Base-by-base conservation (phyloP, 148 eudicot genomes). In the Tetragonia tetragonoides region DNA sequence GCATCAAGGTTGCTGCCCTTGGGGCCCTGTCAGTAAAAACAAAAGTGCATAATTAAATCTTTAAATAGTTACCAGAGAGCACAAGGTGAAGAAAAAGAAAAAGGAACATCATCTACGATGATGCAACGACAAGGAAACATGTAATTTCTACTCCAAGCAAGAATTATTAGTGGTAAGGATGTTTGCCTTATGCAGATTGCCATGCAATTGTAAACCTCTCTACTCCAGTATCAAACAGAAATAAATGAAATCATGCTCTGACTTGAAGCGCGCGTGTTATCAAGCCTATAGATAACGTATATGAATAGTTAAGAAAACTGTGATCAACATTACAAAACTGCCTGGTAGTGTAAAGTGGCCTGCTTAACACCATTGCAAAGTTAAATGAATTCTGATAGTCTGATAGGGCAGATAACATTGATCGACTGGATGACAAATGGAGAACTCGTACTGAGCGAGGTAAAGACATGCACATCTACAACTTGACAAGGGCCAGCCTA, bases 1-100 rank as follows among this genome's bases (percentile, higher is more conserved):
- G 89, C 77, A 95, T 95, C 99, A 95, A 79, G 42, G 84, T 87
- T 72, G 97, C 93, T 62, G 99, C 99, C 86, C 88, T 95, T 4
- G 97, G 99, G 76, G 94, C 99, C 99, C 97, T 95, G 93, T 80
- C 63, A 75, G 6, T 37, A 42, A n/a, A 64, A 14, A 8, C 7
- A 8, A 49, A 42, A 47, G 39, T 44, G n/a, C 47, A 44, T 38
- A 41, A 17, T 7, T 47, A 1, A 15, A 20, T 21, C 3, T 4
- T 28, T 12, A 16, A 24, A 5, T 24, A 74, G 3, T 40, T 11
- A 1, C 20, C 4, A 39, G 44, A 66, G n/a, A 39, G 5, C 39
- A 66, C 69, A 16, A 39, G 42, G 5, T 24, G 62, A 9, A 34
- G 34, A 7, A 18, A 23, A 17, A 15, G 14, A 24, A 72, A 23